A percentile compares a stretch with the other conserved stretches of the same genome.
phyloP scores from a whole-genome alignment of 495 filamentous ascomycete species.

The Penicillium canescens region DNA sequence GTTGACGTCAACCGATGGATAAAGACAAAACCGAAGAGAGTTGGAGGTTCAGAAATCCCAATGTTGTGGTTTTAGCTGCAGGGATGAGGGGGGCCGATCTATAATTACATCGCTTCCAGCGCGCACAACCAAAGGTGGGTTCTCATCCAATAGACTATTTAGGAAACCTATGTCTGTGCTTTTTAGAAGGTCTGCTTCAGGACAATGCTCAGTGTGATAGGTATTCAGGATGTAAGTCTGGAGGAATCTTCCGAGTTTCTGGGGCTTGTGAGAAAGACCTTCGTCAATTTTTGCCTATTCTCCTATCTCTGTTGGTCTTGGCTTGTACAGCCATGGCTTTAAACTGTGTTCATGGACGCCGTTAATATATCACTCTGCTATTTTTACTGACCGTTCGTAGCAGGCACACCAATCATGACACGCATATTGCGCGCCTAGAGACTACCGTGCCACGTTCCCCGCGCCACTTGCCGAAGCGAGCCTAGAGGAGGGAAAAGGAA shows the following conservation, averaged over 20 bases:
- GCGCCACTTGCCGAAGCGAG: constrained; percentile 1
- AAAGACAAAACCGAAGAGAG: constrained; percentile 3
- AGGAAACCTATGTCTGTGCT: constrained; percentile 15
- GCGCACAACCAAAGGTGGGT: constrained; percentile 9
- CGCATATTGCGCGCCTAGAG: not conserved
- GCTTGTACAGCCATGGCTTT: not conserved
- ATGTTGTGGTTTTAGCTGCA: constrained; percentile 43
- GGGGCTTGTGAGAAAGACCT: not conserved
- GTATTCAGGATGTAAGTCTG: not conserved
- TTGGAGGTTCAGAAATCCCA: constrained; percentile 28
- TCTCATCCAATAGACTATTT: constrained; percentile 19
- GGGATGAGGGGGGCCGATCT: constrained; percentile 30
- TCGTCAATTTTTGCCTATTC: constrained; percentile 4
- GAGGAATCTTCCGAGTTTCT: not conserved
- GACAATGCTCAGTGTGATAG: not conserved
- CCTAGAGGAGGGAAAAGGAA: not conserved
- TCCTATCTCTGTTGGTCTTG: not conserved
- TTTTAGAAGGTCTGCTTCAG: not conserved
- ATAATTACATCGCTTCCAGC: constrained; percentile 32
- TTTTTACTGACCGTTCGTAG: constrained; percentile 3
- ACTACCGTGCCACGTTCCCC: constrained; percentile 4
- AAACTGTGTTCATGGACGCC: not conserved
- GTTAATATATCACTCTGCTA: not conserved
- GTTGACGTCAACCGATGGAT: constrained; percentile 3
- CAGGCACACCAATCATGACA: constrained; percentile 7